Evolutionary conservation across 108 stramenopile genomes (phyloP), one percentile per base, ranked within the genome.

Genomic region (Nannochloropsis gaditana): DNA sequence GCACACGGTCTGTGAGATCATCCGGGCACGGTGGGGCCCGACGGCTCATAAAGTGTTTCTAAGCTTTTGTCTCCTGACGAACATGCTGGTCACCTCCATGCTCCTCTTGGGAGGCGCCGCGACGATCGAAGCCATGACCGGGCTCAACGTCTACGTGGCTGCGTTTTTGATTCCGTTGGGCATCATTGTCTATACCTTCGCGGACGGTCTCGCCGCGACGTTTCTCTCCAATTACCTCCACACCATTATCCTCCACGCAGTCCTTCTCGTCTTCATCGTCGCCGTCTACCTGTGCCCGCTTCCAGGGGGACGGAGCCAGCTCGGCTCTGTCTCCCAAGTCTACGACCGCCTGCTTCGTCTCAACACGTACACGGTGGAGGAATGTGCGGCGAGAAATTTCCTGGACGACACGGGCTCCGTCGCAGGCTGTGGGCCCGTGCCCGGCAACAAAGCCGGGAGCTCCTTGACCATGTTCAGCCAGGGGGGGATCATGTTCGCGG

Each of bases 41-140:
- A 84, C 86, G 9, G 94, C 95, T 21, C 96, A 96, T 90, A 90
- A 92, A 89, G 94, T 94, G 50, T 96, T 96, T 92, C 93, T 96
- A 84, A 92, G 93, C 91, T 96, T 96, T 84, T 93, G 93, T 85
- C 93, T 96, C 85, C 83, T 84, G 44, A 90, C 92, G 85, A 94
- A 93, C 92, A 94, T 91, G 90, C 94, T 92, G 92, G 95, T 93
- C 11, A 96, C 96, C 17, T 92, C 94, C 45, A 96, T 96, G 96
- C 94, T 96, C 83, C 93, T 96, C 91, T 94, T 96, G 79, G 96
- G 96, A 85, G 96, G 96, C 45, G 95, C 95, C 19, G 95, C 95
- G 79, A 95, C 95, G 42, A 93, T 95, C 31, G 91, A 94, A 86
- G 96, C 96, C 10, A 88, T 96, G 45, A 95, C 95, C 50, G 96